These are phyloP conservation scores for Royoungia palumana DNA, from an alignment of 768 basidiomycete species.

Conservation along the genomic window DNA sequence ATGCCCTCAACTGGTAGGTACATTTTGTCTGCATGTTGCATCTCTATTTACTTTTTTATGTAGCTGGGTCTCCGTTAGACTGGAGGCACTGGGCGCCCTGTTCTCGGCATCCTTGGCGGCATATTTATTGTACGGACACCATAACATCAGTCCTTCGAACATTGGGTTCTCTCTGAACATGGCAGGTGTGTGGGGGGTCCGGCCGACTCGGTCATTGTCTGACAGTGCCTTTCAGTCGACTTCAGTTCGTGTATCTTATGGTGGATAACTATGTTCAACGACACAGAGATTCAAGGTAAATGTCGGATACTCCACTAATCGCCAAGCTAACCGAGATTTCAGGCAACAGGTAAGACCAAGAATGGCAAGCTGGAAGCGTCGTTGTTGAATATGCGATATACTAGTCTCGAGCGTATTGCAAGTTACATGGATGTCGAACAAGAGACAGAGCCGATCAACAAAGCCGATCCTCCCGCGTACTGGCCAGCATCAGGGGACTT, in stretches of 20 bases:
- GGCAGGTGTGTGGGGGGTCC: background rate
- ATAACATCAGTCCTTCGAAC: conserved; percentile 14
- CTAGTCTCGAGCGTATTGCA: conserved; percentile 35
- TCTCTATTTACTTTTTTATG: background rate
- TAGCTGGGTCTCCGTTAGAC: conserved; percentile 36
- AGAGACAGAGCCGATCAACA: conserved; percentile 51
- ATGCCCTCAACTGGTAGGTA: conserved; percentile 28
- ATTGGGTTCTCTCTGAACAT: conserved; percentile 13
- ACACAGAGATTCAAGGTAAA: conserved; percentile 10
- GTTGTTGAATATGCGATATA: background rate
- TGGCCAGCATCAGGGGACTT: conserved; percentile 64
- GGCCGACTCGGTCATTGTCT: too few species aligned
- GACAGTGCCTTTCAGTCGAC: background rate
- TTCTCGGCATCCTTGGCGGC: conserved; percentile 31
- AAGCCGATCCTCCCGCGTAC: conserved; percentile 51
- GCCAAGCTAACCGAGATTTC: background rate
- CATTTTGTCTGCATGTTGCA: too few species aligned
- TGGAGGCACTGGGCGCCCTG: conserved; percentile 40
- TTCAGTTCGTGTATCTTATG: conserved; percentile 11
- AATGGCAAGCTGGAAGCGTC: background rate
- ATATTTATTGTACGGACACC: conserved; percentile 35
- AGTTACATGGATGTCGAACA: conserved; percentile 47
- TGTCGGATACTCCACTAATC: too few species aligned
- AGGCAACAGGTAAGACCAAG: conserved; percentile 21
- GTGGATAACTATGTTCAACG: conserved; percentile 25